Evolutionary conservation across 192 early-diverging fungal species (phyloP), one percentile per base, ranked within the genome.

Genomic region (Coemansia brasiliensis): DNA sequence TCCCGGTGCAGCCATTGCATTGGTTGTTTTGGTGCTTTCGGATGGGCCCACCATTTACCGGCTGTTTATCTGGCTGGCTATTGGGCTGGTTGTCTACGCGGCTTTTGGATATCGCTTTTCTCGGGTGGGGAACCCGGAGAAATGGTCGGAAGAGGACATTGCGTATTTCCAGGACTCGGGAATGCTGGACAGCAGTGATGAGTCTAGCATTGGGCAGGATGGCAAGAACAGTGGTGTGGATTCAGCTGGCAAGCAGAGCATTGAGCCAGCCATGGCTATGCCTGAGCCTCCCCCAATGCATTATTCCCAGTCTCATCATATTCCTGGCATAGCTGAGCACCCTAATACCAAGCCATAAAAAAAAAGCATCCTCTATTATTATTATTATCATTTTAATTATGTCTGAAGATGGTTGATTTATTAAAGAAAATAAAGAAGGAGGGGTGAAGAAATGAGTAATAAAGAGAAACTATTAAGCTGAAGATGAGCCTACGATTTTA

Each of bases 71-170:
- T 93, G 93, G 93, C 82, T 90, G 55, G 90, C 55, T 0, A 59
- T 93, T 8, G 93, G 93, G 9, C 42, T 89, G 21, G n/a, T 92
- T 3, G 71, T 95, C n/a, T 95, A 94, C 51, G 61, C 81, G 3
- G 9, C 72, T 1, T 92, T 89, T 63, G 87, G 90, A 8, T 82
- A 80, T 57, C 64, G 82, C 8, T 66, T 85, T 53, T 92, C 91
- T 18, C 78, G 72, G 5, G 65, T 91, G 16, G 83, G 84, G n/a
- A 82, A 81, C 62, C 76, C 81, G 17, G 72, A 82, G 63, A 54
- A 53, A 26, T 78, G 74, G 74, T 60, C 64, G 3, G 38, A 39
- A 8, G 74, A 78, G n/a, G 74, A 78, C 42, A 51, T 67, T 6
- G 74, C 64, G 3, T 78, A 78, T 25, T 78, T 78, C 40, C 55